Conservation (phyloP, 495 filamentous ascomycete species). For the Beverwykella pulmonaria region DNA sequence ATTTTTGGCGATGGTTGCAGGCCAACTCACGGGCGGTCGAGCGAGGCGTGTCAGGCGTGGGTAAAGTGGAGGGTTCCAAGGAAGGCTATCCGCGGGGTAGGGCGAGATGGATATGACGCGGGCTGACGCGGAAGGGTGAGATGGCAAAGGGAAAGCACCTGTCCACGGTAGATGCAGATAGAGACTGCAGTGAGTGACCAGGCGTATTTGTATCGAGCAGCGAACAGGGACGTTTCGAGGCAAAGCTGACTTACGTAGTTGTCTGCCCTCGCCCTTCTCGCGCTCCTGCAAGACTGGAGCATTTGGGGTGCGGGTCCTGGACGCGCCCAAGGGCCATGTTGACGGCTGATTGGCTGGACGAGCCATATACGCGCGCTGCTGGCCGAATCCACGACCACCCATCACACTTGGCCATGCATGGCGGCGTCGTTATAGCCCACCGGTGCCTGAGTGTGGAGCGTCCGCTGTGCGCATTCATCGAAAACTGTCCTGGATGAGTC, state of each 20-base stretch:
- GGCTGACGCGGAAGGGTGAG: background rate
- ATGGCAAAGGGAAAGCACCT: background rate
- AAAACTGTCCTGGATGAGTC: background rate
- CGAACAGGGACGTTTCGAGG: background rate
- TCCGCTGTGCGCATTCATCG: background rate
- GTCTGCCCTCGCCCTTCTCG: background rate
- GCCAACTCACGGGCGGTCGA: background rate
- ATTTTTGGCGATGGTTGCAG: slow-evolving; percentile 36
- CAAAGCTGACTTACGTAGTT: slow-evolving; percentile 36
- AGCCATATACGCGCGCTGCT: slow-evolving; percentile 26
- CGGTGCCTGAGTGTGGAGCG: slow-evolving; percentile 12
- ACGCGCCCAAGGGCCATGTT: slow-evolving; percentile 25
- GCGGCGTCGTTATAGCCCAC: background rate
- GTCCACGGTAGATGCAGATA: background rate
- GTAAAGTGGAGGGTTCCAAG: slow-evolving; percentile 7
- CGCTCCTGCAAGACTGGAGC: slow-evolving; percentile 23
- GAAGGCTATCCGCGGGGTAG: slow-evolving; percentile 32
- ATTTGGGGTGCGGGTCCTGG: slow-evolving; percentile 8
- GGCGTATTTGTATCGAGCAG: slow-evolving; percentile 5
- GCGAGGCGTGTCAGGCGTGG: background rate
- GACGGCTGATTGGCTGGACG: slow-evolving; percentile 23
- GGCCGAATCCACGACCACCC: slow-evolving; percentile 19
- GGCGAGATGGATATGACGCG: slow-evolving; percentile 11
- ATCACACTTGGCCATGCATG: slow-evolving; percentile 36
- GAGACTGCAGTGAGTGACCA: too few species aligned